Percentiles rank a stretch among this genome's conserved stretches.
phyloP scores from a whole-genome alignment of 305 asterid species.

The Salvia sclarea region DNA sequence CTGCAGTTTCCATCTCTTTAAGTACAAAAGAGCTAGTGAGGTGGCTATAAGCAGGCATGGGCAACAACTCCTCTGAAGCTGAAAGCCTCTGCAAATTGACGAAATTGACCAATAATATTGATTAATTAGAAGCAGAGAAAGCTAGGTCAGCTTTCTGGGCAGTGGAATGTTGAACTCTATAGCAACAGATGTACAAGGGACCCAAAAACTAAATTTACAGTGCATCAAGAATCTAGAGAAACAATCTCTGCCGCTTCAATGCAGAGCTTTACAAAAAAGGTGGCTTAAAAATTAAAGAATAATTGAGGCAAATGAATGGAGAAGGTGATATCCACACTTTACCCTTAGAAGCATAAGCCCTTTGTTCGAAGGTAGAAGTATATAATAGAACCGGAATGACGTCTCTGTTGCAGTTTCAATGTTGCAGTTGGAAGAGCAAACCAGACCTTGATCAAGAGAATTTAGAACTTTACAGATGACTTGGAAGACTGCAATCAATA shows the following conservation, averaged over 20 bases:
- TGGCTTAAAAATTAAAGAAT: not conserved
- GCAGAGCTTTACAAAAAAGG: not conserved
- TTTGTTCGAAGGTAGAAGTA: conserved; percentile 87
- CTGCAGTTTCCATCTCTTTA: conserved; percentile 61
- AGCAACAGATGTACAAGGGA: not conserved
- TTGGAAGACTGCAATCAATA: conserved; percentile 67
- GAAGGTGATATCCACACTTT: conserved; percentile 15
- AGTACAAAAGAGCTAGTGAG: conserved; percentile 36
- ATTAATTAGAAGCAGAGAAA: not conserved
- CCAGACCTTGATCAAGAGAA: conserved; percentile 89
- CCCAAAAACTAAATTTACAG: not conserved
- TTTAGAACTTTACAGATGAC: conserved; percentile 64
- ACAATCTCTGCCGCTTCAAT: not conserved
- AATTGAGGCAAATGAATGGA: not conserved
- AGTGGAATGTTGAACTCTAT: conserved; percentile 13
- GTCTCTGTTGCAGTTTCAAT: conserved; percentile 70
- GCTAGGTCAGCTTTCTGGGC: conserved; percentile 1
- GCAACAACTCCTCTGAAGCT: conserved; percentile 81
- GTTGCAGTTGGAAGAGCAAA: conserved; percentile 82
- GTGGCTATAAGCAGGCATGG: conserved; percentile 53
- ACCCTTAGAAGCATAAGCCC: conserved; percentile 94
- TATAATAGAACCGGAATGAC: conserved; percentile 73
- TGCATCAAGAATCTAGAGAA: conserved; percentile 7
- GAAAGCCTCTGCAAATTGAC: conserved; percentile 71
- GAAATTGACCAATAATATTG: not conserved